Evolutionary conservation across 2,329 filamentous ascomycete genomes (phyloP), one percentile per base, ranked within the genome.

Genomic region (Aspergillus caelatus): DNA sequence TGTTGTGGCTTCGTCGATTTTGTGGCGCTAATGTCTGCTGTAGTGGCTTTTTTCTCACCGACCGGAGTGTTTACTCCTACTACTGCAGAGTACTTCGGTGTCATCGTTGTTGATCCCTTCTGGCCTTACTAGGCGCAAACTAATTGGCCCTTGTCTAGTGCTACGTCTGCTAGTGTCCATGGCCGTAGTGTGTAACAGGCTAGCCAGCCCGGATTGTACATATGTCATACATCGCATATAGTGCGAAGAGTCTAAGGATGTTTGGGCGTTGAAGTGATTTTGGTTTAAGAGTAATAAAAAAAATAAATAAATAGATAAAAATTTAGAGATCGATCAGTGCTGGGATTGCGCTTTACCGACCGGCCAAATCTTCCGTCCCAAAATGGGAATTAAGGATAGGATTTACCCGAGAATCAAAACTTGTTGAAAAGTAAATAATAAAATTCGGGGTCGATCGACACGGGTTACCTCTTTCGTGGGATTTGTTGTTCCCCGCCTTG

Each of bases 1-100:
- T 43, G 28, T 10, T 68, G 68, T 70, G 68, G 68, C 68, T 70
- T 46, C 57, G 54, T 57, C 36, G n/a, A n/a, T 32, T 26, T 36
- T 67, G 68, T 69, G 68, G 68, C 68, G 64, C 67, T 63, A 58
- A 45, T 21, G 30, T 57, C 46, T 58, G 46, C 11, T 30, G 59
- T 19, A 23, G 53, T 19, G 32, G 57, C 48, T 59, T 45, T 60
- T 36, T 67, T 46, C 62, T 67, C 67, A 70, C 68, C 67, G 67
- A 69, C 68, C 34, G 41, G 58, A 34, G 32, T 34, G 32, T 34
- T 34, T 34, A 12, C 32, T 34, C 10, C 32, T 34, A 30, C 26
- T 26, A 26, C 36, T 39, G 36, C 16, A 39, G 36, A 39, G 36
- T 39, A 39, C 36, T 39, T 39, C 36, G 16, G 36, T 16, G 16